phyloP scores from a whole-genome alignment of 1,139 yeast genomes.

The Suhomyces yuchorum region DNA sequence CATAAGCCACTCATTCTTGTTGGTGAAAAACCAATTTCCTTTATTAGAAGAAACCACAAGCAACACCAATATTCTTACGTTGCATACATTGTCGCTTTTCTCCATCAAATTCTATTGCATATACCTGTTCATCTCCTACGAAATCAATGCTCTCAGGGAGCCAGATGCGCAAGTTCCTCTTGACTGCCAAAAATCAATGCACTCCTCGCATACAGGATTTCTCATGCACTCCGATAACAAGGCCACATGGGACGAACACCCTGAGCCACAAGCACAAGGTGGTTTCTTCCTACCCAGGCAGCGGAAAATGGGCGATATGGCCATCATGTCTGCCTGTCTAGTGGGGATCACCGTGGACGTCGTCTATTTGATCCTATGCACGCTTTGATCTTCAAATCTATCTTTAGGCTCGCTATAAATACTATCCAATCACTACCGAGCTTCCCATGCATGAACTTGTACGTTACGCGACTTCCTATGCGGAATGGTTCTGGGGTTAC shows the following conservation, averaged over 20 bases:
- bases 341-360: neutral
- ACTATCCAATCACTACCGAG: constrained; percentile 2
- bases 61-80: neutral
- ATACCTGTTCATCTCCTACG: constrained; percentile 29
- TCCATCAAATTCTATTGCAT: constrained; percentile 32
- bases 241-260: neutral
- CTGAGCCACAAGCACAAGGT: neutral
- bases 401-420: constrained; percentile 7
- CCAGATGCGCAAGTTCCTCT: neutral
- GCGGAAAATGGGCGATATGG: neutral
- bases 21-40: constrained; percentile 23
- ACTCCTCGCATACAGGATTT: neutral
- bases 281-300: neutral
- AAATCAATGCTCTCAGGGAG: constrained; percentile 19
- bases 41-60: constrained; percentile 7
- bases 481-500: neutral
- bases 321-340: neutral
- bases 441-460: neutral
- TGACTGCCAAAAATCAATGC: constrained; percentile 1
- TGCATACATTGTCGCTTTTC: constrained; percentile 21
- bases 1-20: constrained; percentile 31
- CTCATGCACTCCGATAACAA: neutral
- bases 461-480: neutral
- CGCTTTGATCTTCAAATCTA: neutral
- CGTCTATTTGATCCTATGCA: constrained; percentile 2